A percentile compares a stretch with the other conserved stretches of the same genome.
These are phyloP conservation scores for Blastocladiella emersonii DNA, from an alignment of 371 early-diverging fungal genomes.

Conservation along the genomic window DNA sequence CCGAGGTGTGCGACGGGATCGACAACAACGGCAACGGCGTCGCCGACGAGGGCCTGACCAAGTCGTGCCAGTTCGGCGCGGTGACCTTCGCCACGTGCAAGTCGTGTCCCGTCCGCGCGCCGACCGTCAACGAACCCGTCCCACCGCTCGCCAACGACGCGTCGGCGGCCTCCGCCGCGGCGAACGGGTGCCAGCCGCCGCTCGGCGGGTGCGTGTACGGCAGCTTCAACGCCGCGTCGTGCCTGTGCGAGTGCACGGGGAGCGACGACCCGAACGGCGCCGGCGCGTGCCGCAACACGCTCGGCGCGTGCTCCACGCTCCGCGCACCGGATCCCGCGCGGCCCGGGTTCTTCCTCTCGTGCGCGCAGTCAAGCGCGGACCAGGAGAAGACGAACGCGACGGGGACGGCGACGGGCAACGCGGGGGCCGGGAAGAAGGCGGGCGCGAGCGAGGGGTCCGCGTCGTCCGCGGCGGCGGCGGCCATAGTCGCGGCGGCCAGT, in stretches of 20 bases:
- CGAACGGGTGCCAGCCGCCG: neutral
- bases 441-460: too few species aligned
- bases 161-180: neutral
- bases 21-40: neutral
- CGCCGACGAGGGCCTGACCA: neutral
- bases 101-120: neutral
- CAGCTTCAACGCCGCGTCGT: neutral
- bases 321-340: neutral
- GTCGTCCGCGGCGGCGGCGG: too few species aligned
- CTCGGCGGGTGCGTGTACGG: neutral
- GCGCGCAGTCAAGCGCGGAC: neutral
- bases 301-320: neutral
- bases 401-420: too few species aligned
- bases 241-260: neutral
- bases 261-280: neutral
- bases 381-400: too few species aligned
- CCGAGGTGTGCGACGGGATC: neutral
- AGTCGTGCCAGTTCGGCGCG: neutral
- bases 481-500: too few species aligned
- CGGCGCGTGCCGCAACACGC: neutral
- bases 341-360: neutral
- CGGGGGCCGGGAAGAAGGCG: too few species aligned
- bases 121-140: neutral
- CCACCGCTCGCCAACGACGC: neutral
- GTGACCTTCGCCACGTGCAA: neutral